These are phyloP conservation scores for Vitis hybrid DNA, from an alignment of 177 flowering plant species.

Conservation along the genomic window DNA sequence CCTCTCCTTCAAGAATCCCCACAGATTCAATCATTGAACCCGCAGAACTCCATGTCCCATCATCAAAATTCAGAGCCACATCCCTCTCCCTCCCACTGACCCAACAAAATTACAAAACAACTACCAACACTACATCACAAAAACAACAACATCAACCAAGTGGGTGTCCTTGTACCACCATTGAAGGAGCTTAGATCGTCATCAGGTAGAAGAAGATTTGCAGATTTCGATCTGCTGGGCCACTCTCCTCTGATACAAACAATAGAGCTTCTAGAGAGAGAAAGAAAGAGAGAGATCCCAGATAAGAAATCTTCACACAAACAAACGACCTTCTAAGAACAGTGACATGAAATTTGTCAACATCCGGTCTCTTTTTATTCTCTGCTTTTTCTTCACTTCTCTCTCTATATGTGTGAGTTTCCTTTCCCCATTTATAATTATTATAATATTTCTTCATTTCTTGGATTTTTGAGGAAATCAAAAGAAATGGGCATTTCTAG, in stretches of 20 bases:
- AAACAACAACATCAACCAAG: conserved; percentile 15
- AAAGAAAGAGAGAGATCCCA: conserved; percentile 68
- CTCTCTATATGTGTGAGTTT: conserved; percentile 7
- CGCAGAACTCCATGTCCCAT: conserved; percentile 7
- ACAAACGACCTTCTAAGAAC: conserved; percentile 73
- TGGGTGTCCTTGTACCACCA: conserved; percentile 35
- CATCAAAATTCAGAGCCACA: conserved; percentile 27
- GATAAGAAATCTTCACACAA: conserved; percentile 77
- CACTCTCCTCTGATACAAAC: conserved; percentile 23
- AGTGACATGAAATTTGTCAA: conserved; percentile 94
- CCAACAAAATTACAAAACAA: conserved; percentile 9
- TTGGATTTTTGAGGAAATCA: conserved; percentile 29
- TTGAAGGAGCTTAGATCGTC: conserved; percentile 69
- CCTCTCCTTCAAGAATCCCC: conserved; percentile 32
- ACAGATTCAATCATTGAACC: conserved; percentile 36
- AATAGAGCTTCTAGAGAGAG: conserved; percentile 14
- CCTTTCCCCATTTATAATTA: neutral
- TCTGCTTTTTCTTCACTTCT: conserved; percentile 51
- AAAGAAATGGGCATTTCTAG: conserved; percentile 50
- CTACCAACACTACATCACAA: conserved; percentile 1
- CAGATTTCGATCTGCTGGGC: conserved; percentile 73
- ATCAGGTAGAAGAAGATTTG: conserved; percentile 33
- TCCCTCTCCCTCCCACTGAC: conserved; percentile 12
- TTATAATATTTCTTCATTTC: conserved; percentile 12
- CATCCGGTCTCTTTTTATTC: conserved; percentile 92